phyloP scores from a whole-genome alignment of 2,329 filamentous ascomycete species.

The Byssoonygena ceratinophila region DNA sequence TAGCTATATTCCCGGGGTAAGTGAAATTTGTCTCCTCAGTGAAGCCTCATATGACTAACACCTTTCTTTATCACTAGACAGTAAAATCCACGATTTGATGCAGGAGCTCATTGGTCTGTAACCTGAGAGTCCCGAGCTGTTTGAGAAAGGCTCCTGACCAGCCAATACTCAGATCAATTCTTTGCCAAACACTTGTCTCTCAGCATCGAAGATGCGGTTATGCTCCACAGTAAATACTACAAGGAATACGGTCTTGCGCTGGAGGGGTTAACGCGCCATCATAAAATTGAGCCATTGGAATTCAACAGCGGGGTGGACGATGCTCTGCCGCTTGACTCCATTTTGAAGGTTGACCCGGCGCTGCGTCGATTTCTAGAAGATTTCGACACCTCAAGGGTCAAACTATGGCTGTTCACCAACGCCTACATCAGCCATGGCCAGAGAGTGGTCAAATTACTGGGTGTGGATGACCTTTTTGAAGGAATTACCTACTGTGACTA shows the following conservation, averaged over 20 bases:
- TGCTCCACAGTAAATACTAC: constrained; percentile 86
- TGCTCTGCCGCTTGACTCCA: constrained; percentile 72
- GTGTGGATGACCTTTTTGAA: constrained; percentile 80
- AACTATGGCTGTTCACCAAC: constrained; percentile 90
- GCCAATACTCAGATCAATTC: constrained; percentile 41
- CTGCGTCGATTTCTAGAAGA: constrained; percentile 67
- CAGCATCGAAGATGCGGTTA: constrained; percentile 63
- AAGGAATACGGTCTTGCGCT: constrained; percentile 94
- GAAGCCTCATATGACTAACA: constrained; percentile 4
- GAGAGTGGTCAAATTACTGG: constrained; percentile 68
- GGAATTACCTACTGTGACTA: constrained; percentile 96
- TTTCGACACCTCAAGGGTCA: constrained; percentile 74
- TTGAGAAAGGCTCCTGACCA: neutral
- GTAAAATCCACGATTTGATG: constrained; percentile 83
- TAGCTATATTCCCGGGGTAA: constrained; percentile 74
- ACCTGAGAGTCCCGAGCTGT: neutral
- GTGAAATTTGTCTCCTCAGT: neutral
- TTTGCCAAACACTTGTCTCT: constrained; percentile 62
- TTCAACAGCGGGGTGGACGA: constrained; percentile 95
- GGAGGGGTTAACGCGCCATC: constrained; percentile 83
- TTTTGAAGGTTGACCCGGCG: constrained; percentile 68
- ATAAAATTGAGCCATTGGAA: constrained; percentile 87
- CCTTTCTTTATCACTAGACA: constrained; percentile 38
- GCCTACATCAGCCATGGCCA: constrained; percentile 83
- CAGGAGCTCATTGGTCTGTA: constrained; percentile 56